A percentile compares a stretch with the other conserved stretches of the same genome.
Conservation (phyloP, 768 basidiomycete species). For the Mycena pura region DNA sequence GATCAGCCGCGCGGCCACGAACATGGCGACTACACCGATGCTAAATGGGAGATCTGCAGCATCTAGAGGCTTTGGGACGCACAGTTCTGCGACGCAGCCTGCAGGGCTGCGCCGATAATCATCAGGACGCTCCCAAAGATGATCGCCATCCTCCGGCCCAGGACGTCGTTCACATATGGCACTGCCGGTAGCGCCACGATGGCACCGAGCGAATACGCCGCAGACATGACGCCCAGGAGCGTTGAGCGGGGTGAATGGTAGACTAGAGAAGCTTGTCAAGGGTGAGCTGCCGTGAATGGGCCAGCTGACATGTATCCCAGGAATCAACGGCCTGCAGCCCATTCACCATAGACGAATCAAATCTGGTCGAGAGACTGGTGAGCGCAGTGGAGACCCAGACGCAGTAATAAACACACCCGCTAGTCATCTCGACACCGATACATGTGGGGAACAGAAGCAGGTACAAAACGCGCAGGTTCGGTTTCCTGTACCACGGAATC, state of each 20-base stretch:
- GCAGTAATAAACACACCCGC: conserved; percentile 52
- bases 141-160: conserved; percentile 60
- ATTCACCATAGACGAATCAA: conserved; percentile 68
- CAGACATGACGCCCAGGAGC: conserved; percentile 61
- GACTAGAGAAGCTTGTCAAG: conserved; percentile 40
- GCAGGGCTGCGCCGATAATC: conserved; percentile 53
- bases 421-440: conserved; percentile 68
- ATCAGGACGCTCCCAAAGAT: conserved; percentile 57
- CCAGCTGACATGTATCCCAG: conserved; percentile 58
- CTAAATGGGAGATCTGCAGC: too few relatives aligned
- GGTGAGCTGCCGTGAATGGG: not conserved
- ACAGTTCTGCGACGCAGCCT: conserved; percentile 58
- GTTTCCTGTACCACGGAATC: conserved; percentile 68
- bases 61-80: too few relatives aligned
- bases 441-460: conserved; percentile 65
- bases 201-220: conserved; percentile 68
- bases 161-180: conserved; percentile 54
- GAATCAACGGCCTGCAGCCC: conserved; percentile 65
- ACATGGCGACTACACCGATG: conserved; percentile 65
- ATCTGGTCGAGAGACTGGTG: conserved; percentile 38
- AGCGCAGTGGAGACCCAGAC: not conserved
- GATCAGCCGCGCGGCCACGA: conserved; percentile 60
- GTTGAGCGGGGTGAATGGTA: conserved; percentile 61
- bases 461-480: conserved; percentile 62
- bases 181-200: conserved; percentile 61